Base-by-base conservation (phyloP, 2,329 filamentous ascomycete species). In the Anthostomella pinea region DNA sequence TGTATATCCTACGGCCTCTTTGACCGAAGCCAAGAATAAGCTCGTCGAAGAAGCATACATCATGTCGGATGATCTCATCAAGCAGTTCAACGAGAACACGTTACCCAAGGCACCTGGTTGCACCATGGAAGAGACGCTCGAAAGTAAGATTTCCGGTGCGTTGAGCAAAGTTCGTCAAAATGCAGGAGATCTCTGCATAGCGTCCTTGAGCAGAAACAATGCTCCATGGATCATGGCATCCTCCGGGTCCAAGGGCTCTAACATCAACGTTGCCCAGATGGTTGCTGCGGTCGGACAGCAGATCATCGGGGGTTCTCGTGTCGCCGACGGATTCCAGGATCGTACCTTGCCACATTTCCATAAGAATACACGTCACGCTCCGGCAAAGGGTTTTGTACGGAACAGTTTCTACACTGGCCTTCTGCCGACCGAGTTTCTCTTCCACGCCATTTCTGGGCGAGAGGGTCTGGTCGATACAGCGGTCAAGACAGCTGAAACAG, bases 181-280 rank as follows among this genome's bases (percentile, higher is more conserved):
- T 52, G 91, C 93, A 43, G 93, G 93, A 72, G 79, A 87, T 34
- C 84, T 90, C 57, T 96, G 93, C 76, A 89, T 96, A 55, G 79
- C 82, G 19, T 88, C 91, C 33, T 72, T 98, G 22, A 96, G 88
- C 67, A 84, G 81, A 46, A 89, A 89, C 68, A 98, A 98, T 53
- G 83, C 93, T 0, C 90, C 93, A 5, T 73, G 97, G 46, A 84
- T 95, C 67, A 98, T 98, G 93, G 93, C 93, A 43, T 93, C 87
- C 45, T 97, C 88, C 9, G 93, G 93, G 31, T 97, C 91, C 35
- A 98, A 98, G 64, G 93, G 93, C 60, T 95, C 89, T 5, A 85
- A 87, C 53, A 94, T 98, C 71, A 98, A 98, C 72, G 93, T 98
- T 21, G 93, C 93, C 7, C 93, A 98, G 69, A 98, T 98, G 93